Conservation (phyloP, 305 asterid species). For the Ilex paraguariensis region DNA sequence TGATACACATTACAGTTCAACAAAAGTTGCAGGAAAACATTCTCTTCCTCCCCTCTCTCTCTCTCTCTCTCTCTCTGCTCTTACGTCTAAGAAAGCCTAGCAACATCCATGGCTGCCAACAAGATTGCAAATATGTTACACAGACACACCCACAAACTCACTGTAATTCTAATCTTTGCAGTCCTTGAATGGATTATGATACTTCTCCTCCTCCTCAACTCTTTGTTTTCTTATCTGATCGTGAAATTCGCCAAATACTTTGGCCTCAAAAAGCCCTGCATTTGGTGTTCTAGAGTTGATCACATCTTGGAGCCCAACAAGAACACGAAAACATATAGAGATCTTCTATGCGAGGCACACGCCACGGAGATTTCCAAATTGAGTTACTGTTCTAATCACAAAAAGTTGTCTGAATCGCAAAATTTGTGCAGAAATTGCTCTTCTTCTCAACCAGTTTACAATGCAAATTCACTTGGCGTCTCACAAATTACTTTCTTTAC, state of each 20-base stretch:
- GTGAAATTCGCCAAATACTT: conserved; percentile 20
- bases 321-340: neutral
- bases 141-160: conserved; percentile 21
- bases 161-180: conserved; percentile 26
- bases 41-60: neutral
- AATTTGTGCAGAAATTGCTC: conserved; percentile 26
- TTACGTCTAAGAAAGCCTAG: neutral
- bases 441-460: neutral
- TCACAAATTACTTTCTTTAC: conserved; percentile 10
- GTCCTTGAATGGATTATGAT: conserved; percentile 44
- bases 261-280: conserved; percentile 37
- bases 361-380: conserved; percentile 16
- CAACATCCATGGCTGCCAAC: conserved; percentile 32
- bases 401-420: conserved; percentile 20
- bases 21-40: too few species aligned
- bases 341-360: conserved; percentile 29
- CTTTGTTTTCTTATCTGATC: conserved; percentile 25
- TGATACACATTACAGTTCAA: too few species aligned
- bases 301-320: conserved; percentile 7
- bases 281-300: conserved; percentile 24
- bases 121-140: conserved; percentile 32
- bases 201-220: conserved; percentile 36
- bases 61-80: neutral
- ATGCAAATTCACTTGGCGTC: conserved; percentile 7
- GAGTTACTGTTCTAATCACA: conserved; percentile 25